Evolutionary conservation across 2,329 filamentous ascomycete species (phyloP), one percentile per base, ranked within the genome.

Genomic region (Botrytis porri): DNA sequence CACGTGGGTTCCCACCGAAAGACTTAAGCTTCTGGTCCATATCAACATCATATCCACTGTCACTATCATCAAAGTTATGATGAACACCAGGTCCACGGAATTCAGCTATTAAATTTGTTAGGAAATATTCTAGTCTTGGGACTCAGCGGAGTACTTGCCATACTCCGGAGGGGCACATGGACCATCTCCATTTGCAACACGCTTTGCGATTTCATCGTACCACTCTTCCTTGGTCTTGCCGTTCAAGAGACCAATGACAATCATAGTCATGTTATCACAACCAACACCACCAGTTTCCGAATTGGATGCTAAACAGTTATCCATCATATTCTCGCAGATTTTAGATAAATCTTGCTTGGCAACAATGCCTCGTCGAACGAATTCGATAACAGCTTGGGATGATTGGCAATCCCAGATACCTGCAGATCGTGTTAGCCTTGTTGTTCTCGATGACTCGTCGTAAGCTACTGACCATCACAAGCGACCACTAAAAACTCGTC

Each of bases 311-410:
- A 99, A 87, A 82, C 96, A 99, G 86, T 98, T 99, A 86, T 99
- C 95, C 96, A 99, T 99, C 94, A 99, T 97, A 85, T 99, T 99
- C 85, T 99, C 96, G 83, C 95, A 98, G 80, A 99, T 98, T 82
- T 93, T 93, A 72, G 95, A 90, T 69, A 99, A 88, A 67, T 97
- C 93, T 84, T 99, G 96, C 86, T 97, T 97, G 69, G 95, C 95
- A 67, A 94, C 95, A 82, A 99, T 97, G 73, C 96, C 96, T 81
- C 96, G 92, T 82, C 96, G 90, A 76, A 98, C 96, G 81, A 99
- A 99, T 83, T 99, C 96, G 78, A 98, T 86, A 48, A 99, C 96
- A 57, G 95, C 93, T 85, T 99, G 96, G 63, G 96, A 99, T 73
- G 96, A 98, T 83, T 98, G 96, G 83, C 96, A 98, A 84, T 99